These are phyloP conservation scores for Solanum chmielewskii DNA, from an alignment of 257 asterid genomes.

Conservation along the genomic window DNA sequence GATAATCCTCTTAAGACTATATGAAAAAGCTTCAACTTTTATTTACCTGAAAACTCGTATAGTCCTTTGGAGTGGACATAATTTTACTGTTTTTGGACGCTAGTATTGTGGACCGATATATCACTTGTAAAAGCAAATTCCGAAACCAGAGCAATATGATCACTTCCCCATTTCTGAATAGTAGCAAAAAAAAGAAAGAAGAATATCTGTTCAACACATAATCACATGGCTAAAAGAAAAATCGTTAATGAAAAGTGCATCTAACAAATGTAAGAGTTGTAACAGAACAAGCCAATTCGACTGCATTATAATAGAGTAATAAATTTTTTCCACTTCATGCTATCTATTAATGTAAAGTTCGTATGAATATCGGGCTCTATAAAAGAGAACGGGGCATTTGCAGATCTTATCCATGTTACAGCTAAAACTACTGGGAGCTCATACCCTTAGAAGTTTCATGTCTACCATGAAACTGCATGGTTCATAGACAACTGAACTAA, in stretches of 20 bases:
- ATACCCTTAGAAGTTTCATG: neutral
- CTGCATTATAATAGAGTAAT: neutral
- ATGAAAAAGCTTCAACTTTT: neutral
- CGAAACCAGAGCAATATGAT: conserved; percentile 88
- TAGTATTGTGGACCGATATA: neutral
- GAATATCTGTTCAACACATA: neutral
- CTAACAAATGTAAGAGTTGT: neutral
- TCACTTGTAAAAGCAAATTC: conserved; percentile 61
- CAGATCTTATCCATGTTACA: neutral
- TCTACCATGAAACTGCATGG: neutral
- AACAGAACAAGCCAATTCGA: neutral
- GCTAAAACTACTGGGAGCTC: neutral
- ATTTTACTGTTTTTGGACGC: neutral
- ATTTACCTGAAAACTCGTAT: neutral
- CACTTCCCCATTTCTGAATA: conserved; percentile 97
- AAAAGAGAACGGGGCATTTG: neutral
- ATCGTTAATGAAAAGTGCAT: neutral
- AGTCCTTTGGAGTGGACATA: neutral
- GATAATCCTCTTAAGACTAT: neutral
- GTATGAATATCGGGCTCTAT: neutral
- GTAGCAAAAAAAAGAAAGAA: conserved; percentile 1
- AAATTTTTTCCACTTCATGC: neutral
- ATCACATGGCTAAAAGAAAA: neutral
- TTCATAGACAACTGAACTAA: neutral
- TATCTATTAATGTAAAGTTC: neutral